Evolutionary conservation across 2,329 filamentous ascomycete species (phyloP).

Genomic region (Xylaria hypoxylon): DNA sequence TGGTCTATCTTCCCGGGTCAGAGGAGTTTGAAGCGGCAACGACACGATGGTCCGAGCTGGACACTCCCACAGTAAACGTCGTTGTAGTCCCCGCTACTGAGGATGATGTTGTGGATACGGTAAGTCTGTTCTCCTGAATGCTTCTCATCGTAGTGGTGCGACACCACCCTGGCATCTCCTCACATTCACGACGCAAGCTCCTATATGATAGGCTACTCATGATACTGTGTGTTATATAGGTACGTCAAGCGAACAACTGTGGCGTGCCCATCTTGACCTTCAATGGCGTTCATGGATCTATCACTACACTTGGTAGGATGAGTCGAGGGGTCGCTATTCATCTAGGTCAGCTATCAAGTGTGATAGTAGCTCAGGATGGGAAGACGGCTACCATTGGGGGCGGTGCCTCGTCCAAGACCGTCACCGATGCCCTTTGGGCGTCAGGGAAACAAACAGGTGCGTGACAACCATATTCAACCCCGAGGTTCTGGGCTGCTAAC

Average conservation of each 20-base stretch:
- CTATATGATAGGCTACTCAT: no score
- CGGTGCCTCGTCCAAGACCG: constrained; percentile 53
- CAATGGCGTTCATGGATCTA: constrained; percentile 29
- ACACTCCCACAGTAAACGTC: constrained; percentile 8
- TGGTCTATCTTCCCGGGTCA: constrained; percentile 15
- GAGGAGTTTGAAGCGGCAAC: constrained; percentile 11
- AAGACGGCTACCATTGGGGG: constrained; percentile 55
- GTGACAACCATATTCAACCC: neutral
- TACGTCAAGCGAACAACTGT: constrained; percentile 17
- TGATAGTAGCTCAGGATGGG: constrained; percentile 48
- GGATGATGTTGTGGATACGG: constrained; percentile 21
- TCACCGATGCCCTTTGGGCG: constrained; percentile 54
- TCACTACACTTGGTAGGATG: constrained; percentile 23
- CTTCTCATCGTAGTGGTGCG: no score
- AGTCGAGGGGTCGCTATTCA: constrained; percentile 34
- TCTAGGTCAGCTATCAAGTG: constrained; percentile 44
- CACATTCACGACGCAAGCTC: neutral
- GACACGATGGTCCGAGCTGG: constrained; percentile 25
- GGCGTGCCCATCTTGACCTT: constrained; percentile 13
- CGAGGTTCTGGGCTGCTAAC: neutral
- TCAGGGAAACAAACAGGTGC: constrained; percentile 56
- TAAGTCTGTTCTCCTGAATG: constrained; percentile 7
- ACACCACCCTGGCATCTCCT: no score
- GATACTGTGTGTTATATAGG: constrained; percentile 16
- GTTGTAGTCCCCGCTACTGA: constrained; percentile 26